Conservation (phyloP, 306 rosid species). For the Corylus heterophylla region DNA sequence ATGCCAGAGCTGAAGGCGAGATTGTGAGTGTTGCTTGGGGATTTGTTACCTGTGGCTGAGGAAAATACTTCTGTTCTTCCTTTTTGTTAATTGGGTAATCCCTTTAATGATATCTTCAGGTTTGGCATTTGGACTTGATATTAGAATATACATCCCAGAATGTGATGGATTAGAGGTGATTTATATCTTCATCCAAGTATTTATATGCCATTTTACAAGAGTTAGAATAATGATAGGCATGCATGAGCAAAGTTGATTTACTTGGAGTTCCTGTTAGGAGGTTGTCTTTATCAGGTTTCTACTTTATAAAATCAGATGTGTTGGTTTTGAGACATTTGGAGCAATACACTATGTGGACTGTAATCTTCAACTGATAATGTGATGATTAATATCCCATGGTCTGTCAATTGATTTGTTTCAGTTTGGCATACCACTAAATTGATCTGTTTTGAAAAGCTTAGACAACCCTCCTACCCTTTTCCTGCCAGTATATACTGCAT, state of each 20-base stretch:
- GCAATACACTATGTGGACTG: neutral
- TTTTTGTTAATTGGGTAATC: no score
- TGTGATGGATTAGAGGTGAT: neutral
- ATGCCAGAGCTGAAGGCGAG: no score
- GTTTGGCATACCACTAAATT: no score
- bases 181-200: neutral
- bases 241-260: slow-evolving; percentile 1
- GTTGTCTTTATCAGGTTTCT: neutral
- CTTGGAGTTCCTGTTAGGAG: neutral
- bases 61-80: no score
- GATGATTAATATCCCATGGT: neutral
- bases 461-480: no score
- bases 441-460: no score
- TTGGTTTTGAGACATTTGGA: neutral
- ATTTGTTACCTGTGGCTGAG: no score
- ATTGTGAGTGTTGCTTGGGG: no score
- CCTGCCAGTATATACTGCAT: no score
- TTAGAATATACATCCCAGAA: neutral
- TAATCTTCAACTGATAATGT: neutral
- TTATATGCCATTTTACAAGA: neutral
- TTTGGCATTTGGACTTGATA: neutral
- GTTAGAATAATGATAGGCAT: slow-evolving; percentile 1
- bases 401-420: neutral
- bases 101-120: neutral
- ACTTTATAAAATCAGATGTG: neutral